These are phyloP conservation scores for Quercus engelmannii DNA, from an alignment of 306 rosid genomes.

Conservation along the genomic window DNA sequence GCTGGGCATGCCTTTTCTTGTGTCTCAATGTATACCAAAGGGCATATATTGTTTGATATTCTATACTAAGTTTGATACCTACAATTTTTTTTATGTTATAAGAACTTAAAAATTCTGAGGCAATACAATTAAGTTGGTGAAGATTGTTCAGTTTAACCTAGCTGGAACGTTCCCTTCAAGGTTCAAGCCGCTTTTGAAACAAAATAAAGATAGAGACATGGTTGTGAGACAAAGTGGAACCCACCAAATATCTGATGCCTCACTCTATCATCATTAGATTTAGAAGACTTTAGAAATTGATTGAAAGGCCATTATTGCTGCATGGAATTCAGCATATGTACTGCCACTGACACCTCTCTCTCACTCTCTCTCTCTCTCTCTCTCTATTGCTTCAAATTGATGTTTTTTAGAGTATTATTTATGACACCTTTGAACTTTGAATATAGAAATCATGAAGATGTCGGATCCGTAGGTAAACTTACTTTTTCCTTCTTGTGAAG, in stretches of 20 bases:
- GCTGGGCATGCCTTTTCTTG: too few relatives aligned
- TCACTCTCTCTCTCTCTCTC: neutral
- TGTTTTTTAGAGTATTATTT: constrained; percentile 35
- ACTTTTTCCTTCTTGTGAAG: neutral
- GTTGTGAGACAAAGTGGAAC: constrained; percentile 40
- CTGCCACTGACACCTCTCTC: neutral
- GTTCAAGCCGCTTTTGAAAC: neutral
- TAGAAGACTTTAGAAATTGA: constrained; percentile 51
- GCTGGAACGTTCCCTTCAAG: neutral
- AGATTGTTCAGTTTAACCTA: constrained; percentile 44
- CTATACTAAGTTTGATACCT: neutral
- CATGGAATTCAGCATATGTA: constrained; percentile 69
- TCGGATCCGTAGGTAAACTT: constrained; percentile 31
- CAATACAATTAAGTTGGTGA: constrained; percentile 36
- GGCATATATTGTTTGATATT: too few relatives aligned
- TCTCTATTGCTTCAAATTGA: constrained; percentile 30
- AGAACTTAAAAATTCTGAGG: neutral
- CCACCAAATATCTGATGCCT: constrained; percentile 68
- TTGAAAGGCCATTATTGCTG: constrained; percentile 59
- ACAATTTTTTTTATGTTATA: neutral
- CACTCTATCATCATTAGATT: constrained; percentile 64
- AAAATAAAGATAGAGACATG: neutral
- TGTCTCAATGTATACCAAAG: too few relatives aligned
- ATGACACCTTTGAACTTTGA: constrained; percentile 44
- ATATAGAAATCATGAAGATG: constrained; percentile 40